Evolutionary conservation across 805 yeast genomes (phyloP).

Genomic region (Millerago galiae): DNA sequence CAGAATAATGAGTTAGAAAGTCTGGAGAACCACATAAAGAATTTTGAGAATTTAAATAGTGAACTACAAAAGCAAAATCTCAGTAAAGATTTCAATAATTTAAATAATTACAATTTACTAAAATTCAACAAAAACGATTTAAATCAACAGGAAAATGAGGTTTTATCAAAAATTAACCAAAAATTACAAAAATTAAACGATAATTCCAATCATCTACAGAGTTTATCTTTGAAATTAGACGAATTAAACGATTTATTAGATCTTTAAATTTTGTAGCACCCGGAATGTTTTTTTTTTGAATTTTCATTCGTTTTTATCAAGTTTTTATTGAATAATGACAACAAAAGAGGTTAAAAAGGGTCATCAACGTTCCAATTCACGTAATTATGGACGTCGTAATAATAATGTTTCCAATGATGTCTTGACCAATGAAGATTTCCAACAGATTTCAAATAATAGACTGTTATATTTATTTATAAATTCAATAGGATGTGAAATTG

Average conservation of each 20-base stretch:
- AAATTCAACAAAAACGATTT: too few relatives aligned
- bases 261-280: too few relatives aligned
- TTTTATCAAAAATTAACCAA: too few relatives aligned
- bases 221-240: too few relatives aligned
- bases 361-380: conserved; percentile 15
- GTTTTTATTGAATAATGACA: conserved; percentile 3
- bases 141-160: too few relatives aligned
- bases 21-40: conserved; percentile 7
- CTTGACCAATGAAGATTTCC: conserved; percentile 22
- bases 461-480: conserved; percentile 47
- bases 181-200: too few relatives aligned
- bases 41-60: conserved; percentile 10
- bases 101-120: too few relatives aligned
- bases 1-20: conserved; percentile 10
- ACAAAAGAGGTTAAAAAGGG: conserved; percentile 4
- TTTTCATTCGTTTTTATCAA: too few relatives aligned
- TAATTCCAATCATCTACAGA: too few relatives aligned
- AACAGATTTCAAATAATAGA: conserved; percentile 39
- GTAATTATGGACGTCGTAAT: conserved; percentile 9
- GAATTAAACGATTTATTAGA: too few relatives aligned
- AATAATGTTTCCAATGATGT: conserved; percentile 3
- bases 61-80: conserved; percentile 9
- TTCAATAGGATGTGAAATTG: conserved; percentile 52
- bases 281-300: too few relatives aligned
- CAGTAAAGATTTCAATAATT: neutral